Base-by-base conservation (phyloP, 140 eudicot species). In the Senecio squalidus region DNA sequence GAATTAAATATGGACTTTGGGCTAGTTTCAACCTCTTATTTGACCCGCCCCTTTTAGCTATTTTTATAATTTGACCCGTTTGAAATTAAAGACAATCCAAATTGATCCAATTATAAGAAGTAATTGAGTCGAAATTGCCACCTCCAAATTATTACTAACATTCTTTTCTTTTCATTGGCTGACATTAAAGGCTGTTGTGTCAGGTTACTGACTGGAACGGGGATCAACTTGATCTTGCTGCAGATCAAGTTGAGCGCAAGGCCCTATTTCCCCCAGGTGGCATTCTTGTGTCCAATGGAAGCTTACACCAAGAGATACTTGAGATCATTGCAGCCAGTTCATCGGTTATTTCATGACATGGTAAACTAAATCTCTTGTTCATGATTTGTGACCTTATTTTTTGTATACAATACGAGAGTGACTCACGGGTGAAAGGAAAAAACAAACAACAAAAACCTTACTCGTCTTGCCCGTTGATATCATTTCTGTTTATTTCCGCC, bases 161-260 rank as follows among this genome's bases (percentile, higher is more conserved):
- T 23, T 23, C 21, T 50, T 14, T 53, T 27, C 22, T 13, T 33
- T 33, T 17, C 27, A 23, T 9, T 10, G 21, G 51, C 4, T 52
- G 24, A n/a, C 10, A 54, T 55, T 67, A 17, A 28, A 56, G 23
- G 15, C 27, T 58, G 26, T 39, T 46, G 29, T 62, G n/a, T 28
- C 81, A 92, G 98, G 95, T 92, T 57, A 81, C 86, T 15, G 98
- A 92, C 68, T 92, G 98, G 98, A 74, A 62, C 11, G 96, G 96
- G n/a, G 77, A 74, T 62, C 23, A 67, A 56, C 82, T 92, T 58
- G 84, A 92, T 74, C 80, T 92, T 62, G 84, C 89, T 21, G 96
- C 81, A 29, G 96, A 92, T 84, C 58, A 87, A 68, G 70, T 14
- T 29, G 89, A 82, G 60, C 72, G 96, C 55, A 86, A 88, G 71